Evolutionary conservation across 2,329 filamentous ascomycete species (phyloP).

Genomic region (Exophiala sp.): DNA sequence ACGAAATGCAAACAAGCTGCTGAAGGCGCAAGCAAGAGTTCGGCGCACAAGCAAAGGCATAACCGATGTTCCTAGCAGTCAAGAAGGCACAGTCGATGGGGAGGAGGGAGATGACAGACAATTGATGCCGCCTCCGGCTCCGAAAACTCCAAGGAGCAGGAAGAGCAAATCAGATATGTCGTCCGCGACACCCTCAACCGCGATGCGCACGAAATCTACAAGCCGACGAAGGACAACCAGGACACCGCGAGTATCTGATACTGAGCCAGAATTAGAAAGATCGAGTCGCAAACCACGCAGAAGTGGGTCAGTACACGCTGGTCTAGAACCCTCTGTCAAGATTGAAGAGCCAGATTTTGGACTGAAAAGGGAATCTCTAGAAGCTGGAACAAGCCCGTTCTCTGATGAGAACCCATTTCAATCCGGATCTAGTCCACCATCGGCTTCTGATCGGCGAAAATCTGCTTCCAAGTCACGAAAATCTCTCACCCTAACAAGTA

Average conservation of each 20-base stretch:
- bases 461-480: slow-evolving; percentile 44
- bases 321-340: slow-evolving; percentile 31
- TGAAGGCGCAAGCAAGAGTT: slow-evolving; percentile 67
- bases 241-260: slow-evolving; percentile 51
- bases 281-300: slow-evolving; percentile 50
- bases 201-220: slow-evolving; percentile 52
- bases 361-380: slow-evolving; percentile 42
- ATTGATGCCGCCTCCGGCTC: slow-evolving; percentile 43
- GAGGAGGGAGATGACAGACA: slow-evolving; percentile 52
- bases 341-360: slow-evolving; percentile 35
- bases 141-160: slow-evolving; percentile 46
- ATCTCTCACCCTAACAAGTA: slow-evolving; percentile 31
- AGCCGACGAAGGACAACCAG: slow-evolving; percentile 45
- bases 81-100: slow-evolving; percentile 57
- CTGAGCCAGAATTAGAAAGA: slow-evolving; percentile 43
- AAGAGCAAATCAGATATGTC: slow-evolving; percentile 36
- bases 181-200: slow-evolving; percentile 34
- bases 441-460: slow-evolving; percentile 45
- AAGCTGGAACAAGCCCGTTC: slow-evolving; percentile 59
- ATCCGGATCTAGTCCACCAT: slow-evolving; percentile 65
- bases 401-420: slow-evolving; percentile 91
- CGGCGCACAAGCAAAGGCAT: slow-evolving; percentile 87
- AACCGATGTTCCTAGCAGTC: slow-evolving; percentile 57
- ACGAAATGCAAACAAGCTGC: slow-evolving; percentile 69
- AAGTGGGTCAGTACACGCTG: slow-evolving; percentile 38